phyloP scores from a whole-genome alignment of 768 basidiomycete species.

The Tubosaeta sp. region DNA sequence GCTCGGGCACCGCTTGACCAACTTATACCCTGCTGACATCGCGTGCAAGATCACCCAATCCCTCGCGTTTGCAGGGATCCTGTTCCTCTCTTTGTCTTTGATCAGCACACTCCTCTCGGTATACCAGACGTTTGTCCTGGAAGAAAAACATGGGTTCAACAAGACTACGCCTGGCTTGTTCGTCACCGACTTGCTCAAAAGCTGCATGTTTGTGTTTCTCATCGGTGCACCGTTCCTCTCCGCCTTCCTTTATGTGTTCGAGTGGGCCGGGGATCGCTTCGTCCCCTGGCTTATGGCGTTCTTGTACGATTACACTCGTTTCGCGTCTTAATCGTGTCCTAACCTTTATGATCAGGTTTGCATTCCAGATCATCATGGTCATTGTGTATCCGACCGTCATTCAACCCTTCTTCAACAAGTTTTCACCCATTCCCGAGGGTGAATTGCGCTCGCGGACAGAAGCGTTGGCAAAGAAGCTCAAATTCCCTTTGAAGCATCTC shows the following conservation, averaged over 20 bases:
- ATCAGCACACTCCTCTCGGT: constrained; percentile 71
- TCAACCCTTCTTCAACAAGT: constrained; percentile 96
- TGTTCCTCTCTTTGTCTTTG: constrained; percentile 62
- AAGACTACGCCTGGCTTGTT: constrained; percentile 81
- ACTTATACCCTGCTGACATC: not conserved
- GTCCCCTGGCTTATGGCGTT: constrained; percentile 93
- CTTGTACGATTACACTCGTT: constrained; percentile 15
- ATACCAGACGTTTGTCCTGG: constrained; percentile 90
- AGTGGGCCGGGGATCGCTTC: constrained; percentile 91
- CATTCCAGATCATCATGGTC: constrained; percentile 82
- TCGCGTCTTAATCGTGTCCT: not conserved
- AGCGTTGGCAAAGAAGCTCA: constrained; percentile 68
- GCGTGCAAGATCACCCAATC: constrained; percentile 66
- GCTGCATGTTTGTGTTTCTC: constrained; percentile 63
- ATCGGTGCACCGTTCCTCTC: constrained; percentile 86
- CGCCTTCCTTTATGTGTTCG: constrained; percentile 82
- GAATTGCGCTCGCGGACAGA: constrained; percentile 79
- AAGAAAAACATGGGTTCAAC: constrained; percentile 96
- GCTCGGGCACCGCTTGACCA: not conserved
- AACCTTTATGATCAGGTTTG: constrained; percentile 44
- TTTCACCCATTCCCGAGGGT: constrained; percentile 77
- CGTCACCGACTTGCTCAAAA: constrained; percentile 75
- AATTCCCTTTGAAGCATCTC: constrained; percentile 90
- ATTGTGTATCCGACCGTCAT: constrained; percentile 82
- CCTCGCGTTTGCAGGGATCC: constrained; percentile 64